Evolutionary conservation across 2,329 filamentous ascomycete genomes (phyloP).

Genomic region (Onygenales sp.): DNA sequence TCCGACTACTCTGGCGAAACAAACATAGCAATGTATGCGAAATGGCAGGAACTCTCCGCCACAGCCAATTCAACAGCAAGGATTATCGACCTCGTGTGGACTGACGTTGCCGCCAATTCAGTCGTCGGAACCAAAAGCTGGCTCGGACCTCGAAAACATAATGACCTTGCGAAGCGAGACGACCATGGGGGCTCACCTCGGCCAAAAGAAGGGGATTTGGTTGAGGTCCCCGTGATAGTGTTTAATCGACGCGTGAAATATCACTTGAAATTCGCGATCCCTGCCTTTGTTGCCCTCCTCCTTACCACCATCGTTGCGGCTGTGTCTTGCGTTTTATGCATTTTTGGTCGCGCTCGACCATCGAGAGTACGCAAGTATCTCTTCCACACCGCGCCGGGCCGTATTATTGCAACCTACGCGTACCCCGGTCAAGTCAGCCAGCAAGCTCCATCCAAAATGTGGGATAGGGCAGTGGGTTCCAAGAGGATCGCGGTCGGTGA

Average conservation of each 20-base stretch:
- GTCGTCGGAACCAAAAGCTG: slow-evolving; percentile 29
- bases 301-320: slow-evolving; percentile 39
- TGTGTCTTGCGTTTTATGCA: slow-evolving; percentile 20
- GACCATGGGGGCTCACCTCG: slow-evolving; percentile 28
- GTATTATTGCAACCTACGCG: slow-evolving; percentile 9
- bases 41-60: slow-evolving; percentile 31
- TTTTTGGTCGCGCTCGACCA: slow-evolving; percentile 13
- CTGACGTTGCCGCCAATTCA: slow-evolving; percentile 34
- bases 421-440: slow-evolving; percentile 8
- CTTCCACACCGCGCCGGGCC: slow-evolving; percentile 8
- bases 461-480: slow-evolving; percentile 6
- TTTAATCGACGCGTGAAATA: slow-evolving; percentile 9
- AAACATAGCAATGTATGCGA: slow-evolving; percentile 32
- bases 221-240: slow-evolving; percentile 18
- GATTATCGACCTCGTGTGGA: slow-evolving; percentile 39
- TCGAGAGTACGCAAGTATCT: slow-evolving; percentile 8
- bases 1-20: slow-evolving; percentile 26
- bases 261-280: slow-evolving; percentile 15
- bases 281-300: slow-evolving; percentile 41
- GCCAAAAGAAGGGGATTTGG: slow-evolving; percentile 26
- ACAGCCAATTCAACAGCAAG: slow-evolving; percentile 17
- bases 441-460: slow-evolving; percentile 8
- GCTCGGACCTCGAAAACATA: not conserved
- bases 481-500: slow-evolving; percentile 6
- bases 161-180: slow-evolving; percentile 3